These are phyloP conservation scores for Phalaenopsis equestris DNA, from an alignment of 106 monocot genomes.

Conservation along the genomic window DNA sequence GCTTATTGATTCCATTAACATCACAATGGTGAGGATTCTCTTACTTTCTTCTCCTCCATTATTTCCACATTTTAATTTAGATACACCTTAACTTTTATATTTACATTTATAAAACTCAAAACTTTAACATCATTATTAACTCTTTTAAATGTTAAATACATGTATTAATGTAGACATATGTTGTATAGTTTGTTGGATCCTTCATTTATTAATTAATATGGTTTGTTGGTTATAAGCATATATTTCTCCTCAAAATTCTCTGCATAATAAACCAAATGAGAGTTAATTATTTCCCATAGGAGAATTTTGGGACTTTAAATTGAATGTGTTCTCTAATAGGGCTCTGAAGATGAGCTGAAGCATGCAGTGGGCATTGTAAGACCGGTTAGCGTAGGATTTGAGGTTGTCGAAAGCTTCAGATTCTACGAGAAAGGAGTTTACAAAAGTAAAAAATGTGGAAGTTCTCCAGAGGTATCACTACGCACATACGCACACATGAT, in stretches of 20 bases:
- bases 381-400: constrained; percentile 82
- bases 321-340: constrained; percentile 26
- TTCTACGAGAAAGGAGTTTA: constrained; percentile 78
- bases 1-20: constrained; percentile 55
- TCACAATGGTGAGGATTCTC: constrained; percentile 26
- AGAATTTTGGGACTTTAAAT: background rate
- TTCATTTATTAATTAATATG: too few species aligned
- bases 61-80: background rate
- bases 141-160: too few species aligned
- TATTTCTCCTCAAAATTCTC: too few species aligned
- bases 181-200: too few species aligned
- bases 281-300: too few species aligned
- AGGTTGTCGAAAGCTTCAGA: constrained; percentile 60
- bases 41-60: background rate
- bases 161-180: too few species aligned
- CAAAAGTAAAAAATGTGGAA: constrained; percentile 63
- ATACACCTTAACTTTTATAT: too few species aligned
- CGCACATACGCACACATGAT: too few species aligned
- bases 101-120: too few species aligned
- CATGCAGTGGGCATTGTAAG: constrained; percentile 81
- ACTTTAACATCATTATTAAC: too few species aligned
- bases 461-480: constrained; percentile 41
- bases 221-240: too few species aligned
- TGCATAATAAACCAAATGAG: too few species aligned
- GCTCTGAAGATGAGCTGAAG: constrained; percentile 80